Conservation (phyloP, 176 grass and related monocot genomes). For the Cocos nucifera region DNA sequence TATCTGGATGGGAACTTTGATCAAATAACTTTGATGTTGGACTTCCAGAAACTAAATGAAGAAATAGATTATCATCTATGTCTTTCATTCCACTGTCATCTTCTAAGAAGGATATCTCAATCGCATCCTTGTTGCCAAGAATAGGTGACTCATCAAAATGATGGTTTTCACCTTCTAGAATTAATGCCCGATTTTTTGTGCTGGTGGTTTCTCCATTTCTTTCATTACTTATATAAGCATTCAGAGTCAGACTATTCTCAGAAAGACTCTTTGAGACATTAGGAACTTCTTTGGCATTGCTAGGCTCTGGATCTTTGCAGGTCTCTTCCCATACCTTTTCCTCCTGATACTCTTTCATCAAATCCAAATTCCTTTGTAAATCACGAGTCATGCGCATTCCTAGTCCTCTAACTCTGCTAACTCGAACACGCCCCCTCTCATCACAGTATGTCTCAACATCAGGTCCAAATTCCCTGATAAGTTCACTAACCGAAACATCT, state of each 20-base stretch:
- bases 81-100: slow-evolving; percentile 48
- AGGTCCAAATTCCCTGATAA: slow-evolving; percentile 52
- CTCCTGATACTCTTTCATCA: slow-evolving; percentile 83
- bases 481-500: slow-evolving; percentile 20
- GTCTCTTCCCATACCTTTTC: slow-evolving; percentile 28
- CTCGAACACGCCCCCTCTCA: slow-evolving; percentile 66
- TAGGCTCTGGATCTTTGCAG: slow-evolving; percentile 21
- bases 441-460: slow-evolving; percentile 85
- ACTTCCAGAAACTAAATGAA: slow-evolving; percentile 56
- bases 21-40: slow-evolving; percentile 24
- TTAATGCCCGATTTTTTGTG: slow-evolving; percentile 11
- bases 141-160: slow-evolving; percentile 18
- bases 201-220: slow-evolving; percentile 25
- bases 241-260: slow-evolving; percentile 23
- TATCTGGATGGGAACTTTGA: slow-evolving; percentile 17
- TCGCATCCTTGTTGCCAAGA: slow-evolving; percentile 34
- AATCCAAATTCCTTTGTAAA: slow-evolving; percentile 94
- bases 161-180: slow-evolving; percentile 15
- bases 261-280: slow-evolving; percentile 39
- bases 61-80: slow-evolving; percentile 64
- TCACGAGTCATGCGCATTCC: slow-evolving; percentile 96
- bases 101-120: slow-evolving; percentile 83
- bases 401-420: slow-evolving; percentile 83
- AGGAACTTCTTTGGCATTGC: slow-evolving; percentile 28
- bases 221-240: slow-evolving; percentile 24